Percentiles rank a stretch among this genome's conserved stretches.
These are phyloP conservation scores for Pestalotiopsis sp. DNA, from an alignment of 2,329 filamentous ascomycete species.

Conservation along the genomic window DNA sequence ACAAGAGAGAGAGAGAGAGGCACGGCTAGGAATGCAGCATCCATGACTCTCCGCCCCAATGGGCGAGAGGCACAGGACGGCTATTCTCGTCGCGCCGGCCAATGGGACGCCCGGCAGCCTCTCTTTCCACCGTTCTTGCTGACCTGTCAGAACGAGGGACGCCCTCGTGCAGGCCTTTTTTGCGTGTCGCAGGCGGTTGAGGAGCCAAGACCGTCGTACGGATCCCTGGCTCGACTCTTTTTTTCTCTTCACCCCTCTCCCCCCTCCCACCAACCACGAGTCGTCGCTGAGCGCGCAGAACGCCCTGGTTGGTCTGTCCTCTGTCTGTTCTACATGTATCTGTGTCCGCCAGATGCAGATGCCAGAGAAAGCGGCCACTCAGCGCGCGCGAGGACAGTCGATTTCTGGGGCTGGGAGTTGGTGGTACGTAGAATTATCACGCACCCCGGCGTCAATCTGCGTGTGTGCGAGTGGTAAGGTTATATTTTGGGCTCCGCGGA, in stretches of 20 bases:
- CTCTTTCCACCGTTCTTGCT: neutral
- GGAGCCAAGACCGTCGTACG: neutral
- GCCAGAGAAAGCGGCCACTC: neutral
- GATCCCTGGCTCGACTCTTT: neutral
- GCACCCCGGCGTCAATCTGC: neutral
- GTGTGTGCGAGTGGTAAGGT: neutral
- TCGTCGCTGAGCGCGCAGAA: constrained; percentile 3
- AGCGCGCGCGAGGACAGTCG: constrained; percentile 7
- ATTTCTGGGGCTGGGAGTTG: neutral
- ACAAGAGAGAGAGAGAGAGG: neutral
- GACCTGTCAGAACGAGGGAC: neutral
- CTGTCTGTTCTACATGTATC: neutral
- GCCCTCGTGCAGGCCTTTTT: neutral
- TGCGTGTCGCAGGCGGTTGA: constrained; percentile 11
- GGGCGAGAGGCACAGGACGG: neutral
- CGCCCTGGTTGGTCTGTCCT: neutral
- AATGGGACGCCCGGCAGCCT: neutral
- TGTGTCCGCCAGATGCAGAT: neutral
- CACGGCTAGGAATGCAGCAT: neutral
- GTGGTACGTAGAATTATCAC: neutral
- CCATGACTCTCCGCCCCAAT: neutral
- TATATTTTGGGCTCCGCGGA: neutral
- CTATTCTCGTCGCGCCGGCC: constrained; percentile 4
- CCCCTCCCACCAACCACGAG: constrained; percentile 4
- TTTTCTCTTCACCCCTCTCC: neutral